Percentiles rank a stretch among this genome's conserved stretches.
Evolutionary conservation across 2,329 filamentous ascomycete genomes (phyloP).

Genomic region (Helminthosporium solani): DNA sequence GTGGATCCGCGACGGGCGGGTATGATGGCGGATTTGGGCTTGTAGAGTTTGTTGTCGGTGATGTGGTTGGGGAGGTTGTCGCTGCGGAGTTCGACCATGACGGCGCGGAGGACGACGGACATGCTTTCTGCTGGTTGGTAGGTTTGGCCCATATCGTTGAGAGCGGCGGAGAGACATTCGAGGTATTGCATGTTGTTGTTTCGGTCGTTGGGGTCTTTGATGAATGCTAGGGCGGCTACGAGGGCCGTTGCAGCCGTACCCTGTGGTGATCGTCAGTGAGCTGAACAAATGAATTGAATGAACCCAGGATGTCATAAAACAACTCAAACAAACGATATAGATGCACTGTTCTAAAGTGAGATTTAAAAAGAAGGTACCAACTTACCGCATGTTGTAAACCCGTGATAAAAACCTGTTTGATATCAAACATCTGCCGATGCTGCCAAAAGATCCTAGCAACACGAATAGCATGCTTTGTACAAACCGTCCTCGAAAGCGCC

Average conservation of each 20-base stretch:
- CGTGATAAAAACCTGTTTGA: slow-evolving; percentile 53
- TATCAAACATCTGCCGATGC: slow-evolving; percentile 55
- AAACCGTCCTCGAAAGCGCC: slow-evolving; percentile 53
- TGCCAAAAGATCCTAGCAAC: slow-evolving; percentile 58
- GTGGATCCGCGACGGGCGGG: slow-evolving; percentile 34
- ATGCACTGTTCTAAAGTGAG: not conserved
- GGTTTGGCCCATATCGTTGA: slow-evolving; percentile 55
- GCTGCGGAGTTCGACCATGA: slow-evolving; percentile 51
- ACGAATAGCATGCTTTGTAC: slow-evolving; percentile 56
- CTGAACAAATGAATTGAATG: not conserved
- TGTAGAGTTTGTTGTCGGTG: slow-evolving; percentile 26
- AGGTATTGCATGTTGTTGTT: slow-evolving; percentile 52
- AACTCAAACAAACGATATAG: not conserved
- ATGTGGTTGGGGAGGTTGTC: slow-evolving; percentile 7
- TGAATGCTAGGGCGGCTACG: slow-evolving; percentile 49
- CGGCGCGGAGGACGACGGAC: slow-evolving; percentile 55
- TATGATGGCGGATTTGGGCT: slow-evolving; percentile 25
- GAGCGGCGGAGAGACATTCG: slow-evolving; percentile 54
- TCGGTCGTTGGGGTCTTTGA: slow-evolving; percentile 43
- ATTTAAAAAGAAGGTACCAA: not conserved
- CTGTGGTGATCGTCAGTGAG: slow-evolving; percentile 15
- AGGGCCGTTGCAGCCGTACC: slow-evolving; percentile 57
- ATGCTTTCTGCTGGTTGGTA: slow-evolving; percentile 58
- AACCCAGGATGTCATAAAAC: not conserved
- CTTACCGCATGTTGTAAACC: slow-evolving; percentile 54